phyloP scores from a whole-genome alignment of 2,329 filamentous ascomycete species.

The Aspergillus fischeri region DNA sequence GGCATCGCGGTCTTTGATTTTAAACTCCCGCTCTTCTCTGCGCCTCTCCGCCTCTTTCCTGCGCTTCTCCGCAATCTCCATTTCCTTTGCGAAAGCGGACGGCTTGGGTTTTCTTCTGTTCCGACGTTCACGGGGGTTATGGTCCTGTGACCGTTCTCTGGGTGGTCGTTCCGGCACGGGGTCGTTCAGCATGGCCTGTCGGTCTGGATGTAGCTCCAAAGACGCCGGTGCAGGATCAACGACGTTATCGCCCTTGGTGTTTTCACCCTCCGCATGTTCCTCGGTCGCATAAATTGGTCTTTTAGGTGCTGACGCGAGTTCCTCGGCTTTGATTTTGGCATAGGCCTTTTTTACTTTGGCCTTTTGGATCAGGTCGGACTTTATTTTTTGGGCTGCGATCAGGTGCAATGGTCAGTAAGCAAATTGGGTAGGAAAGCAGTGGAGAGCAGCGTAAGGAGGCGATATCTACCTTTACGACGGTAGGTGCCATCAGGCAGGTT shows the following conservation, averaged over 20 bases:
- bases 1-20: constrained; percentile 66
- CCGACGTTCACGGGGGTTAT: constrained; percentile 23
- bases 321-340: constrained; percentile 72
- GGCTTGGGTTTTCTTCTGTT: constrained; percentile 38
- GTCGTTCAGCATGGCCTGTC: constrained; percentile 55
- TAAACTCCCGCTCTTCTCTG: constrained; percentile 60
- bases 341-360: constrained; percentile 92
- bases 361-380: constrained; percentile 81
- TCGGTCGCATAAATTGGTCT: constrained; percentile 34
- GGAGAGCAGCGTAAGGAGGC: not conserved
- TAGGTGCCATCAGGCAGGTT: constrained; percentile 89
- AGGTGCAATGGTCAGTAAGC: not conserved
- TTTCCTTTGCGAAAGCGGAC: constrained; percentile 61
- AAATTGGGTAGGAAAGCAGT: not conserved
- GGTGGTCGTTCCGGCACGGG: constrained; percentile 23
- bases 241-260: constrained; percentile 14
- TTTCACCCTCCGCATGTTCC: constrained; percentile 21
- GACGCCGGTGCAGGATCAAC: constrained; percentile 28
- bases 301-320: constrained; percentile 36
- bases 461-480: constrained; percentile 64
- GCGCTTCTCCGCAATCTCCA: constrained; percentile 62
- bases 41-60: constrained; percentile 59
- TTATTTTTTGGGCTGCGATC: constrained; percentile 74
- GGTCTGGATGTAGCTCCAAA: constrained; percentile 57
- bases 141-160: constrained; percentile 22